Evolutionary conservation across 371 early-diverging fungal species (phyloP), one percentile per base, ranked within the genome.

Genomic region (Chytridium lagenaria): DNA sequence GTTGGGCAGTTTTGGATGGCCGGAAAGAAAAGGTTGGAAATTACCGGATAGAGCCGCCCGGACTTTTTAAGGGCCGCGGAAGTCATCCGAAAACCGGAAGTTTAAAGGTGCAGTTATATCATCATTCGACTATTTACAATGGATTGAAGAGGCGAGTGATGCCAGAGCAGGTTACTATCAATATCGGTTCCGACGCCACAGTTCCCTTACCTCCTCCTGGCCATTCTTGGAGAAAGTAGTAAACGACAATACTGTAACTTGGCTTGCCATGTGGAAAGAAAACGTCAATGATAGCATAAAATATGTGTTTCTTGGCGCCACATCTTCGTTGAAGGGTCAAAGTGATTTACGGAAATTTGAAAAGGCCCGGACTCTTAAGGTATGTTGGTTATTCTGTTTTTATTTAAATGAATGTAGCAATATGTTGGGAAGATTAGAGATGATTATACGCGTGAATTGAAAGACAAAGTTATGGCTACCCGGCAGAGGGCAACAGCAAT

Each of bases 211-310:
- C 97, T 19, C 97, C 97, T 22, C 80, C 85, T 0, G 98, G 98
- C 26, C 97, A 95, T 78, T 81, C 85, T 50, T 98, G 99, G 93
- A 87, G 50, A 80, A 84, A 12, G 89, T 98, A 50, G 87, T 92
- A 1, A 93, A 97, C 77, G 95, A 97, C 74, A 91, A 92, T 75
- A 93, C 90, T 0, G 96, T 95, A 38, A 94, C 95, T 22, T 98
- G 99, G 99, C 84, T 98, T 38, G 99, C 99, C 1, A 95, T 88
- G 36, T 98, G 99, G 99, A 96, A 94, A 76, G 98, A 98, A 77
- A 97, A 95, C 80, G 92, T 98, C 59, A 97, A 95, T 79, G 91
- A 88, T 19, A 86, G 84, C 59, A 88, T 87, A 77, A 98, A 98
- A 79, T 98, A 98, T 80, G 95, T 98, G 22, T 95, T 95, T 75